phyloP scores from a whole-genome alignment of 257 asterid species.

The Gardenia jasminoides region DNA sequence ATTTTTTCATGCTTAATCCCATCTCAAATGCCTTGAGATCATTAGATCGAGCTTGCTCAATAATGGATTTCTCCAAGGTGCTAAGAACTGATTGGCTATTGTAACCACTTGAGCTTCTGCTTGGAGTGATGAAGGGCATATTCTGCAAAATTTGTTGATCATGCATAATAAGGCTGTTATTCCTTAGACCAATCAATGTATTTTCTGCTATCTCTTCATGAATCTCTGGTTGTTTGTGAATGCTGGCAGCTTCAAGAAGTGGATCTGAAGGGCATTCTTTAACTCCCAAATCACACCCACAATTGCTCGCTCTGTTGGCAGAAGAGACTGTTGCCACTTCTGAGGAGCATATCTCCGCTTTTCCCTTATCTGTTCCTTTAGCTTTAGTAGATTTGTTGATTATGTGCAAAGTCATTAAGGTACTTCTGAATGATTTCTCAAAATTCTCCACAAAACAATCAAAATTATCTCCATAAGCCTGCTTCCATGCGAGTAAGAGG shows the following conservation, averaged over 20 bases:
- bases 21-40: constrained; percentile 73
- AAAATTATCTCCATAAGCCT: constrained; percentile 39
- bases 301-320: constrained; percentile 26
- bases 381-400: constrained; percentile 49
- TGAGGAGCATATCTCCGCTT: constrained; percentile 32
- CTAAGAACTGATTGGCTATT: constrained; percentile 34
- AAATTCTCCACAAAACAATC: constrained; percentile 42
- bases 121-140: constrained; percentile 35
- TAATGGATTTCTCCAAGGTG: constrained; percentile 61
- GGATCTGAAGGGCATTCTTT: constrained; percentile 29
- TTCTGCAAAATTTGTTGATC: constrained; percentile 38
- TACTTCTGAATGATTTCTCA: constrained; percentile 49
- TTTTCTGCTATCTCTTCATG: constrained; percentile 36
- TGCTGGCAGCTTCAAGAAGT: constrained; percentile 17
- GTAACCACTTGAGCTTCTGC: constrained; percentile 19
- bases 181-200: constrained; percentile 21
- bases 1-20: constrained; percentile 54
- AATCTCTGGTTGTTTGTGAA: constrained; percentile 11
- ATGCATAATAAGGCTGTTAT: constrained; percentile 50
- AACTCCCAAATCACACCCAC: constrained; percentile 19
- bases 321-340: constrained; percentile 20
- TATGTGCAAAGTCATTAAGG: constrained; percentile 52
- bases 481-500: constrained; percentile 34
- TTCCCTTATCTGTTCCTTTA: constrained; percentile 26
- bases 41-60: constrained; percentile 84